These are phyloP conservation scores for Debaryomyces castellii DNA, from an alignment of 805 yeast species.

Conservation along the genomic window DNA sequence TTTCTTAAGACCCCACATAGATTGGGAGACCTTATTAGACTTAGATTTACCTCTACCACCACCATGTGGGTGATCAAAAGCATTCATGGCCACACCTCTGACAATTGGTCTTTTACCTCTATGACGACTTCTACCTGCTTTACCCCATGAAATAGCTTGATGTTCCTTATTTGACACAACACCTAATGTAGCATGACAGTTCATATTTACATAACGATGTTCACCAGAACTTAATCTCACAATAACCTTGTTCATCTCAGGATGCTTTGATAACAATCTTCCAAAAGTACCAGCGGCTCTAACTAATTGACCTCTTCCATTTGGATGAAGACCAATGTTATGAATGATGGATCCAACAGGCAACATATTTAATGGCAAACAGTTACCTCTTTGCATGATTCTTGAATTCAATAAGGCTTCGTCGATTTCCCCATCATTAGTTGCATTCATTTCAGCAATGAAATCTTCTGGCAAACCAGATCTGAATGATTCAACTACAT, in stretches of 20 bases:
- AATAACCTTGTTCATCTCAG: slow-evolving; percentile 68
- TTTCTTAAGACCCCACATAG: slow-evolving; percentile 97
- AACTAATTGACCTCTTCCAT: slow-evolving; percentile 83
- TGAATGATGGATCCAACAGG: slow-evolving; percentile 94
- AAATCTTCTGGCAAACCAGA: slow-evolving; percentile 79
- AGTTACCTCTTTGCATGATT: slow-evolving; percentile 90
- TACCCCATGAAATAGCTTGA: slow-evolving; percentile 86
- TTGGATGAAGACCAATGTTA: slow-evolving; percentile 72
- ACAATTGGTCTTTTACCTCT: slow-evolving; percentile 92
- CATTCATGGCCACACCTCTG: slow-evolving; percentile 98
- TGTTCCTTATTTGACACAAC: slow-evolving; percentile 91
- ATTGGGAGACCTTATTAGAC: slow-evolving; percentile 89
- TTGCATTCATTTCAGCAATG: slow-evolving; percentile 63
- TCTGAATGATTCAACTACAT: slow-evolving; percentile 84
- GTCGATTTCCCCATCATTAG: slow-evolving; percentile 77
- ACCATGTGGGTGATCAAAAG: slow-evolving; percentile 97
- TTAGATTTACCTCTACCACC: slow-evolving; percentile 99
- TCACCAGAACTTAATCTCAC: slow-evolving; percentile 89
- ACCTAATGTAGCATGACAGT: slow-evolving; percentile 93
- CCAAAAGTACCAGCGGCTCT: slow-evolving; percentile 95
- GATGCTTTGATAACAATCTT: slow-evolving; percentile 75
- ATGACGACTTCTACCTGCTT: slow-evolving; percentile 94
- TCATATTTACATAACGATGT: slow-evolving; percentile 81
- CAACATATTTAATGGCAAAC: slow-evolving; percentile 87
- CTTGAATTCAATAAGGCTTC: slow-evolving; percentile 87